Conservation (phyloP, 129 eudicot species). For the Sambucus nigra region DNA sequence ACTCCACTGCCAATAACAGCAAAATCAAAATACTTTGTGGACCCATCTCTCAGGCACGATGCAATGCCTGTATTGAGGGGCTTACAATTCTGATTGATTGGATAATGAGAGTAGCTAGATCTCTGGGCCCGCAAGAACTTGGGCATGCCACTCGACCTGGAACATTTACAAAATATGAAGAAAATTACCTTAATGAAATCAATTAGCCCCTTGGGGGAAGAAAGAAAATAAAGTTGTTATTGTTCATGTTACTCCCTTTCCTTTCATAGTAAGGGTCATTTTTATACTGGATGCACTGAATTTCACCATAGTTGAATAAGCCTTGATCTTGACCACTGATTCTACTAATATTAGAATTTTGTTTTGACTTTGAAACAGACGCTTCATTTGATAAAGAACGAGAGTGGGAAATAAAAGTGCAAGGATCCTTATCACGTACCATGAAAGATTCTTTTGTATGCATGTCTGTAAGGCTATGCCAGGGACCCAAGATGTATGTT, state of each 20-base stretch:
- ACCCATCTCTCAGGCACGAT: slow-evolving; percentile 41
- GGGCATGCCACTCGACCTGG: slow-evolving; percentile 56
- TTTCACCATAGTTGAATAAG: too few species aligned
- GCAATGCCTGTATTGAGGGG: slow-evolving; percentile 20
- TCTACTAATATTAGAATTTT: too few species aligned
- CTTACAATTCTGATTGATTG: slow-evolving; percentile 18
- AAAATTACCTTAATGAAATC: too few species aligned
- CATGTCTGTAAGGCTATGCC: slow-evolving; percentile 25
- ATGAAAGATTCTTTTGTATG: slow-evolving; percentile 38
- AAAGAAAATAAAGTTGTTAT: too few species aligned
- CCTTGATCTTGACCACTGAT: too few species aligned
- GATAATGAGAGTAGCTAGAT: slow-evolving; percentile 10
- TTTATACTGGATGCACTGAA: too few species aligned
- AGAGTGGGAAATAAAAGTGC: neutral
- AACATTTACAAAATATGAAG: neutral
- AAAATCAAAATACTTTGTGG: slow-evolving; percentile 68
- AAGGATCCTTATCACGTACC: slow-evolving; percentile 30
- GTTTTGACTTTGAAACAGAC: too few species aligned
- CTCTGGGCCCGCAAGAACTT: slow-evolving; percentile 26
- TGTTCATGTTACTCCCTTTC: too few species aligned
- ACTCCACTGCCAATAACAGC: slow-evolving; percentile 94
- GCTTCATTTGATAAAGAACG: too few species aligned
- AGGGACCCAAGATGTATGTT: slow-evolving; percentile 20
- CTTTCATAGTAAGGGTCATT: too few species aligned
- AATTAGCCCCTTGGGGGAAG: too few species aligned